Evolutionary conservation across 2,329 filamentous ascomycete species (phyloP).

Genomic region (Endocalyx cinctus): DNA sequence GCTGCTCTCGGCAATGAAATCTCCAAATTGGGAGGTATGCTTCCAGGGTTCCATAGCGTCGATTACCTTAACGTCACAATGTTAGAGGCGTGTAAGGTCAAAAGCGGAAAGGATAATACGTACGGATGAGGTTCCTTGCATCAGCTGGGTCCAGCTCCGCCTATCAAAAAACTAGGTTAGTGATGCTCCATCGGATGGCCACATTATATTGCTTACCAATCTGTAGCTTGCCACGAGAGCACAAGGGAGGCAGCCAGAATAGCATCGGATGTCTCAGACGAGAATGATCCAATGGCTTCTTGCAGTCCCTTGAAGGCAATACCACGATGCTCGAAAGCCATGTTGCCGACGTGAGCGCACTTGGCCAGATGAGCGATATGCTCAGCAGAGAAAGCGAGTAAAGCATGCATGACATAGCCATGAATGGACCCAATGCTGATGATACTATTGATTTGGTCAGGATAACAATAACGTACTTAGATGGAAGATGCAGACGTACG

Average conservation of each 20-base stretch:
- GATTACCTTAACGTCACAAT: constrained; percentile 57
- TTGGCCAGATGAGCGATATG: constrained; percentile 87
- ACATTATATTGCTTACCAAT: constrained; percentile 67
- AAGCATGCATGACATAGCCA: constrained; percentile 87
- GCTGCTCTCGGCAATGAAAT: constrained; percentile 76
- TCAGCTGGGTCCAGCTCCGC: constrained; percentile 88
- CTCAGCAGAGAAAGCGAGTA: constrained; percentile 90
- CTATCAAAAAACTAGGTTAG: constrained; percentile 45
- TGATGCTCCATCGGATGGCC: constrained; percentile 22
- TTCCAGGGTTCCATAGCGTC: constrained; percentile 90
- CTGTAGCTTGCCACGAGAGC: constrained; percentile 91
- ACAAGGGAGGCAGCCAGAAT: constrained; percentile 87
- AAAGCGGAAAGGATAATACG: constrained; percentile 29
- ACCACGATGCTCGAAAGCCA: constrained; percentile 85
- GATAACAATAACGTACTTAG: constrained; percentile 1
- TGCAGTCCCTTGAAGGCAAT: constrained; percentile 83
- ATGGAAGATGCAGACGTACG: constrained; percentile 52
- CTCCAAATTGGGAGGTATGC: constrained; percentile 79
- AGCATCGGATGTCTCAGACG: constrained; percentile 80
- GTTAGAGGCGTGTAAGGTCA: constrained; percentile 20
- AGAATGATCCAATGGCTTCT: constrained; percentile 81
- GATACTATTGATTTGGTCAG: constrained; percentile 51
- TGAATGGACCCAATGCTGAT: constrained; percentile 77
- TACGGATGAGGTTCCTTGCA: constrained; percentile 87
- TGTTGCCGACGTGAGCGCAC: constrained; percentile 77